Evolutionary conservation across 163 green algal species (phyloP), one percentile per base, ranked within the genome.

Genomic region (Chlorella variabilis): DNA sequence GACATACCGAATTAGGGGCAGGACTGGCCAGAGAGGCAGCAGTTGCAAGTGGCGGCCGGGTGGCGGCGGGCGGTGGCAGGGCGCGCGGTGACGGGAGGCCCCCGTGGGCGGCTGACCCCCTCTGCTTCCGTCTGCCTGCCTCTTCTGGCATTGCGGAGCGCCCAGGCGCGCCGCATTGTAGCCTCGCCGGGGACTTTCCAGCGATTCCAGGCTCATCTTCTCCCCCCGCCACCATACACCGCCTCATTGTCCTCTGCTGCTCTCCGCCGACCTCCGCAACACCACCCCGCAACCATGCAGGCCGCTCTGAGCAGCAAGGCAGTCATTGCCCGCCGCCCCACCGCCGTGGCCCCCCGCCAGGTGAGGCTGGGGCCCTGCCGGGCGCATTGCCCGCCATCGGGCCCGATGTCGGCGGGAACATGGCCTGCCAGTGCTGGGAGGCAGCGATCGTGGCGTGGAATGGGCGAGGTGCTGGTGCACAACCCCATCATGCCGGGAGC

Each of bases 281-380:
- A n/a, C 36, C 61, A 39, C 4, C 13, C 31, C 13, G 61, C 11
- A n/a, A 71, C 2, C 17, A 71, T 71, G 63, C 63, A 71, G 63
- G 63, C 63, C 21, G 34, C 63, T 49, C 63, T 71, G 36, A 71
- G 63, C 63, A 54, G 36, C 63, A 49, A 51, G 34, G 63, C 63
- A 48, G 63, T 48, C 36, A 71, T 71, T n/a, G 63, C 63, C 15
- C 34, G 20, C 34, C 63, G 63, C 63, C 63, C 63, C 63, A 71
- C 17, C 63, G 5, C 20, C 36, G 63, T 51, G 63, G 63, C 63
- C 21, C 63, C 63, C 36, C 63, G 63, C 63, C 63, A 71, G 63
- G 63, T 71, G 63, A 20, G 62, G 17, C 13, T 61, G 42, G 13
- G 4, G 45, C 41, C 17, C 29, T 21, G 27, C n/a, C 27, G 8